Evolutionary conservation across 495 filamentous ascomycete genomes (phyloP).

Genomic region (Elasticomyces elasticus): DNA sequence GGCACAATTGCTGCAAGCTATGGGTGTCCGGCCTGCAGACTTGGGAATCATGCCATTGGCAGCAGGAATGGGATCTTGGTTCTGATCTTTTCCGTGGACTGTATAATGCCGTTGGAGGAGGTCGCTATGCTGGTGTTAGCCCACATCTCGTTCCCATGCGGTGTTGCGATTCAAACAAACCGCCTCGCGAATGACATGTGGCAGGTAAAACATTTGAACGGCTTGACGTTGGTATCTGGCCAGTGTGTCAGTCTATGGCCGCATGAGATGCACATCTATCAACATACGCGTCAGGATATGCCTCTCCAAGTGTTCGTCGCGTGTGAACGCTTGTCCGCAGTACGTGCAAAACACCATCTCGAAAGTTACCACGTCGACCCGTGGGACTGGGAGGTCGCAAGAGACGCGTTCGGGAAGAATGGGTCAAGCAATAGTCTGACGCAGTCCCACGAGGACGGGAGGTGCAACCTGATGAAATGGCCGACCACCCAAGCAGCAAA

Average conservation of each 20-base stretch:
- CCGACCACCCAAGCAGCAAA: neutral
- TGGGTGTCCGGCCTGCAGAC: slow-evolving; percentile 35
- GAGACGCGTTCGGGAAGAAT: neutral
- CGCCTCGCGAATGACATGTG: slow-evolving; percentile 53
- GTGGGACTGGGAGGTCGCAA: neutral
- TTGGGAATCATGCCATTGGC: slow-evolving; percentile 35
- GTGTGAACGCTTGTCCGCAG: slow-evolving; percentile 53
- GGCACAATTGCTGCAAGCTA: slow-evolving; percentile 37
- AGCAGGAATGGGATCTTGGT: slow-evolving; percentile 31
- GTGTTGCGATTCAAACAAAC: slow-evolving; percentile 29
- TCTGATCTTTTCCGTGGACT: slow-evolving; percentile 35
- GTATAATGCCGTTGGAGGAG: slow-evolving; percentile 49
- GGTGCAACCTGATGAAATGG: neutral
- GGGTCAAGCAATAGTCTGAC: neutral
- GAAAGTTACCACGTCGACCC: neutral
- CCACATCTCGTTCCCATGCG: neutral
- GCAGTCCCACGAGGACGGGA: neutral
- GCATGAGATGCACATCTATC: too few species aligned
- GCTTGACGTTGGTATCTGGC: slow-evolving; percentile 57
- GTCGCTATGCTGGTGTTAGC: slow-evolving; percentile 36
- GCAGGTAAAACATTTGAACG: slow-evolving; percentile 49
- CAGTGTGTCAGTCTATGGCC: too few species aligned
- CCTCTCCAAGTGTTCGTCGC: slow-evolving; percentile 57
- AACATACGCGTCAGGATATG: slow-evolving; percentile 49
- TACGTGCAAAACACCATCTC: slow-evolving; percentile 50